These are phyloP conservation scores for Beta vulgaris DNA, from an alignment of 148 eudicot species.

Conservation along the genomic window DNA sequence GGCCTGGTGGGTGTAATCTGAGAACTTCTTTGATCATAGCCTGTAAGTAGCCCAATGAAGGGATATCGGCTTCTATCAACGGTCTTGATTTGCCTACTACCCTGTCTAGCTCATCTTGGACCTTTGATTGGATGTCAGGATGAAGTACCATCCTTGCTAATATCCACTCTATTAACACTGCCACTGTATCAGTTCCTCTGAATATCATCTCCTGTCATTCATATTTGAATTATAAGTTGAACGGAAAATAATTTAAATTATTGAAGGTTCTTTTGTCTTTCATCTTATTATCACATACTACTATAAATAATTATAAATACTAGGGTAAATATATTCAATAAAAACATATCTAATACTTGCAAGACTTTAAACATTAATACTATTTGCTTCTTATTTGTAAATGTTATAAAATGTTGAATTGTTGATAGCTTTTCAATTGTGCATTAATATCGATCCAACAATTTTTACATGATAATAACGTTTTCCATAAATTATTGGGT, in stretches of 20 bases:
- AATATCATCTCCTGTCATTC: slow-evolving; percentile 62
- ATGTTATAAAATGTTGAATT: too few relatives aligned
- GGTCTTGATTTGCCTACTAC: slow-evolving; percentile 51
- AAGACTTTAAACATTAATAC: too few relatives aligned
- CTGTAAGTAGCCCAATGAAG: slow-evolving; percentile 39
- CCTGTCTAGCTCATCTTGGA: slow-evolving; percentile 53
- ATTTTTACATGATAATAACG: too few relatives aligned
- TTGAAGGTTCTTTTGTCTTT: too few relatives aligned
- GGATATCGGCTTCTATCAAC: slow-evolving; percentile 43
- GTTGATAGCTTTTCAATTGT: too few relatives aligned
- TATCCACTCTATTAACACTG: slow-evolving; percentile 70
- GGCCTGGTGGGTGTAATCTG: slow-evolving; percentile 74
- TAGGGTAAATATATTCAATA: too few relatives aligned
- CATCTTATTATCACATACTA: not conserved
- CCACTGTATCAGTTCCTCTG: slow-evolving; percentile 77
- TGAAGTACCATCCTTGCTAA: slow-evolving; percentile 68
- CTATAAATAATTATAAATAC: too few relatives aligned
- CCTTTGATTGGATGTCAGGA: slow-evolving; percentile 54
- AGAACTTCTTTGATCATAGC: slow-evolving; percentile 67
- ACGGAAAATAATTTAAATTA: too few relatives aligned
- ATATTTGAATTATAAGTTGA: not conserved
- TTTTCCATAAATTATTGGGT: too few relatives aligned
- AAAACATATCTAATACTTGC: too few relatives aligned
- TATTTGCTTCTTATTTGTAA: too few relatives aligned
- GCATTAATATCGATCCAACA: too few relatives aligned